Conservation (phyloP, 2,329 filamentous ascomycete genomes). For the Aspergillus ustus region DNA sequence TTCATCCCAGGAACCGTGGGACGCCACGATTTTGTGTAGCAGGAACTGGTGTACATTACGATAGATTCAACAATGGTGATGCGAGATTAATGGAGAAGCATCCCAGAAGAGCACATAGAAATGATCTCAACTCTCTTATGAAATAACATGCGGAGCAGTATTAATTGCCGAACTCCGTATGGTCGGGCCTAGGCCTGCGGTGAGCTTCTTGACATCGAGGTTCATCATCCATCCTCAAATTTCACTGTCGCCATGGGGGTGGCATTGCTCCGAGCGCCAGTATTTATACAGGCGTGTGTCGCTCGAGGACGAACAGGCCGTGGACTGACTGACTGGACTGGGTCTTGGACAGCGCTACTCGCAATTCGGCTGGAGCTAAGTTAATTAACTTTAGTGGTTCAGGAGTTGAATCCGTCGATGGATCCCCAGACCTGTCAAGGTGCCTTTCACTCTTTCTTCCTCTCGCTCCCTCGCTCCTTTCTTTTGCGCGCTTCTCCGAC, state of each 20-base stretch:
- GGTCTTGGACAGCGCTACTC: background rate
- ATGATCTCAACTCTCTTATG: background rate
- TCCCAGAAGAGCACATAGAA: background rate
- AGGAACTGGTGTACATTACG: background rate
- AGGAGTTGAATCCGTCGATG: constrained; percentile 18
- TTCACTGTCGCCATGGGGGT: background rate
- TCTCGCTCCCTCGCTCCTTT: background rate
- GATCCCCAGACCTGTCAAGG: constrained; percentile 24
- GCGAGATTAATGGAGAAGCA: too few relatives aligned
- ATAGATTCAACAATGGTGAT: too few relatives aligned
- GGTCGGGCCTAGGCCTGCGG: background rate
- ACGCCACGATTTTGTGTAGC: background rate
- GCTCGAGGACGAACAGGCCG: background rate
- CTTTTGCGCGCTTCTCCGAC: constrained; percentile 4
- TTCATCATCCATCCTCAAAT: background rate
- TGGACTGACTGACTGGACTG: background rate
- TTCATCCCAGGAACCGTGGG: background rate
- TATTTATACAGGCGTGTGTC: background rate
- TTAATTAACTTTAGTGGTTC: constrained; percentile 26
- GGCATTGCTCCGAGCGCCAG: background rate
- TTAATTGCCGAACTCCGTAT: background rate
- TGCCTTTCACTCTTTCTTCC: constrained; percentile 6
- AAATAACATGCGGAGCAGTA: background rate
- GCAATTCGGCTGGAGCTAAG: background rate
- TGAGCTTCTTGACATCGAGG: background rate